Evolutionary conservation across 164 flowering plant genomes (phyloP).

Genomic region (Magnolia kwangsiensis): DNA sequence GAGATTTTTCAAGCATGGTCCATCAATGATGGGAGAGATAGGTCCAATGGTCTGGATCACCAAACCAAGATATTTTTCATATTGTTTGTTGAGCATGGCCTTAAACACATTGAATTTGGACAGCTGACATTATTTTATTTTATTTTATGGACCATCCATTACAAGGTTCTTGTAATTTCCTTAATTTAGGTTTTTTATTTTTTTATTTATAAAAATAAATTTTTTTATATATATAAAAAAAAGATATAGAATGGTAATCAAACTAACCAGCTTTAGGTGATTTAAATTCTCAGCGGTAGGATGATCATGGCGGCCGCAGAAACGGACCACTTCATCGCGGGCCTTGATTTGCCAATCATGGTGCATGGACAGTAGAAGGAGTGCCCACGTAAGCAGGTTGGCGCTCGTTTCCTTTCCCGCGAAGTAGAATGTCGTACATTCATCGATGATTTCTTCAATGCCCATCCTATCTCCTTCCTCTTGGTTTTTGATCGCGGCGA

Average conservation of each 20-base stretch:
- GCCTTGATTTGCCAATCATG: constrained; percentile 29
- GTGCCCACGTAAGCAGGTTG: constrained; percentile 19
- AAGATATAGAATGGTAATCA: background rate
- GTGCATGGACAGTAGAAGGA: constrained; percentile 18
- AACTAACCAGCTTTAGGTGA: constrained; percentile 23
- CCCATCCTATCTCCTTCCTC: constrained; percentile 15
- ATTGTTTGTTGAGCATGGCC: too few relatives aligned
- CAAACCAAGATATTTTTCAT: too few relatives aligned
- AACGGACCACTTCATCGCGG: constrained; percentile 20
- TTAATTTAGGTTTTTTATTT: too few relatives aligned
- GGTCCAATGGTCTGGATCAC: too few relatives aligned
- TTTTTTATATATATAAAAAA: too few relatives aligned
- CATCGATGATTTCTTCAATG: constrained; percentile 24
- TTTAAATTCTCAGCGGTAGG: constrained; percentile 17
- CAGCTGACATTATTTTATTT: too few relatives aligned
- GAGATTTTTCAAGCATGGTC: too few relatives aligned
- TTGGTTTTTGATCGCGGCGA: constrained; percentile 12
- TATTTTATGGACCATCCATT: too few relatives aligned
- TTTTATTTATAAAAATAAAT: too few relatives aligned
- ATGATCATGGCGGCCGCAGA: constrained; percentile 10
- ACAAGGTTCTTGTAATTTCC: too few relatives aligned
- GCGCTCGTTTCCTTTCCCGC: constrained; percentile 28
- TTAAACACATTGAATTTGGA: too few relatives aligned
- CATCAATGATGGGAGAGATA: too few relatives aligned
- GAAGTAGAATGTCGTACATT: constrained; percentile 31